Conservation (phyloP, 2,329 filamentous ascomycete genomes). For the Drechslerella stenobrocha region DNA sequence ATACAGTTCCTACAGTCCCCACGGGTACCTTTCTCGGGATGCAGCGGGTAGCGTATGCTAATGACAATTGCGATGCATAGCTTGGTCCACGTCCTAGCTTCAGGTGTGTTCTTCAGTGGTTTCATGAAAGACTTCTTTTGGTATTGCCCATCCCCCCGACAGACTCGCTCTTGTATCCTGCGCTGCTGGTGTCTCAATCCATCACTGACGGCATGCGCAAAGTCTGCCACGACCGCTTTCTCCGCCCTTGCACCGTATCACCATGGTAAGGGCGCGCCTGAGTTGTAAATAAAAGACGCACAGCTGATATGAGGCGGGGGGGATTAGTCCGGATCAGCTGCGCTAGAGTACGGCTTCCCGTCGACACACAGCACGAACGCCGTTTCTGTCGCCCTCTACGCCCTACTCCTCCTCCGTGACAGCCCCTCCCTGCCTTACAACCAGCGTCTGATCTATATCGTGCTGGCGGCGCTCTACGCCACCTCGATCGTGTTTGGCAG, state of each 20-base stretch:
- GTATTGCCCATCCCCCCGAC: constrained; percentile 19
- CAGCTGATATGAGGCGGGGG: not conserved
- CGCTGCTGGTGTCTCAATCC: not conserved
- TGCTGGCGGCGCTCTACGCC: constrained; percentile 78
- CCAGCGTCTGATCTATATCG: constrained; percentile 66
- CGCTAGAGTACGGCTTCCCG: constrained; percentile 94
- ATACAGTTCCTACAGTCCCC: no score
- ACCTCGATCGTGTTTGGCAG: constrained; percentile 86
- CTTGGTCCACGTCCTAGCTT: constrained; percentile 70
- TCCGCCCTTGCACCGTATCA: constrained; percentile 88
- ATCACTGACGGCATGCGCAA: not conserved
- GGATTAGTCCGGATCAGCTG: constrained; percentile 74
- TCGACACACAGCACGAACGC: constrained; percentile 97
- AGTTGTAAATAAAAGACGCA: not conserved
- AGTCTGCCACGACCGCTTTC: constrained; percentile 82
- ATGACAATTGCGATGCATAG: constrained; percentile 52
- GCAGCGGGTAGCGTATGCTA: not conserved
- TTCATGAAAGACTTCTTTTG: constrained; percentile 94
- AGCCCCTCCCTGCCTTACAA: constrained; percentile 65
- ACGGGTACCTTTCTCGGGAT: no score
- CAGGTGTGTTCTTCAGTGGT: constrained; percentile 82
- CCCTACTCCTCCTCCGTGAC: constrained; percentile 68
- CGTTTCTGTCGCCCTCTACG: constrained; percentile 87
- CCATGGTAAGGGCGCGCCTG: constrained; percentile 63
- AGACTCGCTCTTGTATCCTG: not conserved